Base-by-base conservation (phyloP, 495 filamentous ascomycete species). In the Daldinia caldariorum region DNA sequence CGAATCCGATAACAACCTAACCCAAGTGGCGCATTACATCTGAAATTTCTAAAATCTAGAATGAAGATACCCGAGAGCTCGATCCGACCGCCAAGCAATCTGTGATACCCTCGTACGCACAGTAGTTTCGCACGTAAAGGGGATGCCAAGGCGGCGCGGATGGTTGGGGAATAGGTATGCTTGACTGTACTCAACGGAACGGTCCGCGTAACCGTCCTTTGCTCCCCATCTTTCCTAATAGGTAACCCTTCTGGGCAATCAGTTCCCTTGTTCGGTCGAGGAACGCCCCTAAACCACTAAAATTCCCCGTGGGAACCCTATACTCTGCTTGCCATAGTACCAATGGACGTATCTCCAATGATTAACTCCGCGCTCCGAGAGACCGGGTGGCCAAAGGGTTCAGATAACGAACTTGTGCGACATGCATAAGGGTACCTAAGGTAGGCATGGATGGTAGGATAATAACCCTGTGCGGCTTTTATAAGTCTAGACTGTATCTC, bases 281-380 rank as follows among this genome's bases (percentile, higher is more conserved):
- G 34, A 51, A 26, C 3, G 6, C 12, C n/a, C 56, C 13, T 45
- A 47, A 29, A 6, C 41, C 58, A 56, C 62, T 57, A 37, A 49
- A 18, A 1, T 35, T 51, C 57, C 56, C 68, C 62, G 68, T 66
- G 53, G 62, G 68, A 71, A 58, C 63, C 68, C 61, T 57, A 58
- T 66, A 70, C 14, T 18, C 32, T 45, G 9, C 6, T 0, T 35
- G 10, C 18, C 43, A 26, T 26, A 3, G 26, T 39, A 54, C 66
- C 59, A 69, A 69, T 69, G 18, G 29, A 51, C 32, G 16, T 32
- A 50, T 49, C 39, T 39, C 51, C 20, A 43, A 26, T 32, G 50
- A 72, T 50, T 72, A 72, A 72, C 69, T 72, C 69, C 69, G 64
- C 56, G 55, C 64, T 58, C 69, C 69, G 67, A 66, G 55, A 20